Percentiles rank a stretch among this genome's conserved stretches.
These are phyloP conservation scores for Limnanthes douglasii DNA, from an alignment of 345 rosid genomes.

Conservation along the genomic window DNA sequence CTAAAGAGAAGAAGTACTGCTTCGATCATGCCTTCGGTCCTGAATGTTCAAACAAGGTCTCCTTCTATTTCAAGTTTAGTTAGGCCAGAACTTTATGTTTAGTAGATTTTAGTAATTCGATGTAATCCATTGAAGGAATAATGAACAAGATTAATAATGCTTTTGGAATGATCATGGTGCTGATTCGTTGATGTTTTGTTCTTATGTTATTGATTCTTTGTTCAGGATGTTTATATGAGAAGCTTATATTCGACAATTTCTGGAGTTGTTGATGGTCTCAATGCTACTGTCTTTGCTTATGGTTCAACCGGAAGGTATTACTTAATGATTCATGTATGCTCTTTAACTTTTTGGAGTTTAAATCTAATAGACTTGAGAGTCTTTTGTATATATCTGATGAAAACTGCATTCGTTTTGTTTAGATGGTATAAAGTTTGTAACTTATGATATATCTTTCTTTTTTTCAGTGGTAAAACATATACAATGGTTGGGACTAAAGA, in stretches of 20 bases:
- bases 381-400: no score
- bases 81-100: conserved; percentile 4
- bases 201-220: conserved; percentile 6
- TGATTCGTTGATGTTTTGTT: not conserved
- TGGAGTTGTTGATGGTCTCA: conserved; percentile 87
- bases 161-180: conserved; percentile 2
- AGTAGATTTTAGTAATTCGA: not conserved
- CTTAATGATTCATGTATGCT: conserved; percentile 2
- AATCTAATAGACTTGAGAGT: not conserved
- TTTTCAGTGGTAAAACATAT: conserved; percentile 76
- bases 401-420: conserved; percentile 2
- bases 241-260: conserved; percentile 56
- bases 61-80: conserved; percentile 14
- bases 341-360: not conserved
- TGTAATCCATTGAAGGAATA: no score
- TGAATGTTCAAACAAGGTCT: conserved; percentile 33
- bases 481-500: conserved; percentile 82
- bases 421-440: not conserved
- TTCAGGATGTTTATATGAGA: conserved; percentile 61
- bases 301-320: conserved; percentile 96
- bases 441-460: not conserved
- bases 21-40: conserved; percentile 86
- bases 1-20: conserved; percentile 66
- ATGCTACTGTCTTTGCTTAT: conserved; percentile 88
- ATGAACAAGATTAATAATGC: conserved; percentile 3